Evolutionary conservation across 2,329 filamentous ascomycete species (phyloP).

Genomic region (Monilinia aucupariae): DNA sequence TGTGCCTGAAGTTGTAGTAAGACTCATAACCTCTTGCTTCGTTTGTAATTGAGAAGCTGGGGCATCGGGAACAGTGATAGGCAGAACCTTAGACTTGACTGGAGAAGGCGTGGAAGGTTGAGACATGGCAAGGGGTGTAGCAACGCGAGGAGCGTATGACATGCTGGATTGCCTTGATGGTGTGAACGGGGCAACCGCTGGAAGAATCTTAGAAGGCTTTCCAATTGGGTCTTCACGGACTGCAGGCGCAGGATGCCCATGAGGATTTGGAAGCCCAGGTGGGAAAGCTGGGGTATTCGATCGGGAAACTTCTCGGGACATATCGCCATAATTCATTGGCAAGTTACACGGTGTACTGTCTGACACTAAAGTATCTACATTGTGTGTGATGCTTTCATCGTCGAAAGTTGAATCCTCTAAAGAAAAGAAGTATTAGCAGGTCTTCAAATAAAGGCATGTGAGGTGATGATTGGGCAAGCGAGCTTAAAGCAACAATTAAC

Average conservation of each 20-base stretch:
- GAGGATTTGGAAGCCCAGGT: constrained; percentile 40
- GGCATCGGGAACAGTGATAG: neutral
- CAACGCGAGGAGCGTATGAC: constrained; percentile 25
- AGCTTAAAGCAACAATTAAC: constrained; percentile 40
- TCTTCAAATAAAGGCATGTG: neutral
- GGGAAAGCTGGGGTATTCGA: constrained; percentile 41
- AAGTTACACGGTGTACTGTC: constrained; percentile 40
- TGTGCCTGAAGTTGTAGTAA: constrained; percentile 43
- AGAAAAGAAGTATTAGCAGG: constrained; percentile 28
- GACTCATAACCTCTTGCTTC: constrained; percentile 43
- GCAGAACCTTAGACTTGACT: constrained; percentile 1
- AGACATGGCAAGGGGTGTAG: constrained; percentile 31
- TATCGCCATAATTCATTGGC: constrained; percentile 18
- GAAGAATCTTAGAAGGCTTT: constrained; percentile 29
- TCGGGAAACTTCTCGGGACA: constrained; percentile 24
- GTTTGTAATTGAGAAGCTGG: constrained; percentile 24
- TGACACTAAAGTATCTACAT: constrained; percentile 61
- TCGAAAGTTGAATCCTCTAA: constrained; percentile 56
- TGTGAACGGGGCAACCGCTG: constrained; percentile 32
- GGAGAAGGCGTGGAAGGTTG: constrained; percentile 26
- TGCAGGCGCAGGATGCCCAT: constrained; percentile 37
- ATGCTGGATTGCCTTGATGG: constrained; percentile 25
- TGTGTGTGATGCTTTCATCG: constrained; percentile 50
- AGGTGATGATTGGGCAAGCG: constrained; percentile 9
- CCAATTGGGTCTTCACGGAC: constrained; percentile 26